phyloP scores from a whole-genome alignment of 129 eudicot genomes.

The Oenanthe sinensis region DNA sequence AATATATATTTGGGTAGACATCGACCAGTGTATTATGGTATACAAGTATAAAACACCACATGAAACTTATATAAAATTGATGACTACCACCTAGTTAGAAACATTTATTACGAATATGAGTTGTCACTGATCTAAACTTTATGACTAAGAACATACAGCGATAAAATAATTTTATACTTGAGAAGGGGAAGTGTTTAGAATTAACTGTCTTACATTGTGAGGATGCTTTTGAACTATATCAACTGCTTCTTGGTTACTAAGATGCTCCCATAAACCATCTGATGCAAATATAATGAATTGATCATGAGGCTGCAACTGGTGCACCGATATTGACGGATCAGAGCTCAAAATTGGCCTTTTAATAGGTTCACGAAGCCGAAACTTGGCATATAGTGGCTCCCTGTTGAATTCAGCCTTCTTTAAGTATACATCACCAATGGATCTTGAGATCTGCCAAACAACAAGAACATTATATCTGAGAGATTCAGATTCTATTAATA shows the following conservation, averaged over 20 bases:
- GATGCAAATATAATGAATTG: slow-evolving; percentile 94
- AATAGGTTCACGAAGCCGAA: slow-evolving; percentile 84
- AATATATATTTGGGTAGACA: background rate
- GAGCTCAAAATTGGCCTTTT: slow-evolving; percentile 83
- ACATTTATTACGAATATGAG: background rate
- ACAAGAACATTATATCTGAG: background rate
- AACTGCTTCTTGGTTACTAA: slow-evolving; percentile 91
- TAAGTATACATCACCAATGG: slow-evolving; percentile 84
- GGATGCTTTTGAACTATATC: slow-evolving; percentile 77
- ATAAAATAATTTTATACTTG: background rate
- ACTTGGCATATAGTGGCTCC: slow-evolving; percentile 74
- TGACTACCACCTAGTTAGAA: background rate
- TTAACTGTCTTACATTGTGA: slow-evolving; percentile 44
- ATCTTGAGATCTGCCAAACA: slow-evolving; percentile 63
- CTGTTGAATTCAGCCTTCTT: slow-evolving; percentile 82
- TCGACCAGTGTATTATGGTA: too few relatives aligned
- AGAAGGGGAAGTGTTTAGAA: background rate
- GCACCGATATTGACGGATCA: slow-evolving; percentile 68
- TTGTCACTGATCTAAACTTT: background rate
- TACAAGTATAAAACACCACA: background rate
- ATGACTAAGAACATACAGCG: background rate
- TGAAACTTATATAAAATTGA: background rate
- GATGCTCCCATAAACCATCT: slow-evolving; percentile 99
- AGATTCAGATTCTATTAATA: background rate
- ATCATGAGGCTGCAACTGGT: slow-evolving; percentile 73